A percentile compares a stretch with the other conserved stretches of the same genome.
These are phyloP conservation scores for Paecilomyces sp. DNA, from an alignment of 2,329 filamentous ascomycete genomes.

Conservation along the genomic window DNA sequence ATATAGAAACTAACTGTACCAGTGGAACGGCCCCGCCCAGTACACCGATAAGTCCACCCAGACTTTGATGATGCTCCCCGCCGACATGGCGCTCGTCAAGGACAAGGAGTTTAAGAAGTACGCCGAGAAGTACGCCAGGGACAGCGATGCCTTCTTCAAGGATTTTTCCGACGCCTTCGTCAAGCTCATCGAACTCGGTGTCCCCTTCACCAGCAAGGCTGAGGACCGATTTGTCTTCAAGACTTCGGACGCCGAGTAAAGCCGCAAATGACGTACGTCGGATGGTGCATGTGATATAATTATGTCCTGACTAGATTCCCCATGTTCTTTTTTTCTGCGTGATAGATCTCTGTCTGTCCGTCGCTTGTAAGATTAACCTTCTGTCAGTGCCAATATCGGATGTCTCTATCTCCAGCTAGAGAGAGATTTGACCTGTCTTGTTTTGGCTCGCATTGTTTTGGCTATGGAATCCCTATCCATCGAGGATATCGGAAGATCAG, in stretches of 20 bases:
- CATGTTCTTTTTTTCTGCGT: not conserved
- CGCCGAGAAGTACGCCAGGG: conserved; percentile 83
- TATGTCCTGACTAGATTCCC: not conserved
- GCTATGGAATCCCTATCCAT: not conserved
- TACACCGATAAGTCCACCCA: conserved; percentile 84
- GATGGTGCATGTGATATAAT: not conserved
- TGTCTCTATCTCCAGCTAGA: not conserved
- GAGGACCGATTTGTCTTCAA: conserved; percentile 59
- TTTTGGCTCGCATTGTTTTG: not conserved
- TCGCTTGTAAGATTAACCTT: not conserved
- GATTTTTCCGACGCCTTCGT: conserved; percentile 75
- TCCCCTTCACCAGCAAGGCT: conserved; percentile 70
- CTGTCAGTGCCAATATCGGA: conserved; percentile 15
- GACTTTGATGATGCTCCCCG: conserved; percentile 93
- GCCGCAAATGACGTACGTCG: conserved; percentile 19
- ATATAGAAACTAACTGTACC: not conserved
- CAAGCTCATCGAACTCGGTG: conserved; percentile 89
- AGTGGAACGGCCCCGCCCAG: conserved; percentile 84
- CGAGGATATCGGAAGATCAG: not conserved
- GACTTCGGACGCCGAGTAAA: conserved; percentile 25
- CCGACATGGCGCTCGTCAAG: conserved; percentile 78
- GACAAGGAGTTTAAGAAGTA: conserved; percentile 78
- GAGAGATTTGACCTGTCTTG: not conserved
- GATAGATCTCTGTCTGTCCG: not conserved
- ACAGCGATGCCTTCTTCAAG: conserved; percentile 86